Evolutionary conservation across 805 yeast species (phyloP), one percentile per base, ranked within the genome.

Genomic region (Candida ponderosae): DNA sequence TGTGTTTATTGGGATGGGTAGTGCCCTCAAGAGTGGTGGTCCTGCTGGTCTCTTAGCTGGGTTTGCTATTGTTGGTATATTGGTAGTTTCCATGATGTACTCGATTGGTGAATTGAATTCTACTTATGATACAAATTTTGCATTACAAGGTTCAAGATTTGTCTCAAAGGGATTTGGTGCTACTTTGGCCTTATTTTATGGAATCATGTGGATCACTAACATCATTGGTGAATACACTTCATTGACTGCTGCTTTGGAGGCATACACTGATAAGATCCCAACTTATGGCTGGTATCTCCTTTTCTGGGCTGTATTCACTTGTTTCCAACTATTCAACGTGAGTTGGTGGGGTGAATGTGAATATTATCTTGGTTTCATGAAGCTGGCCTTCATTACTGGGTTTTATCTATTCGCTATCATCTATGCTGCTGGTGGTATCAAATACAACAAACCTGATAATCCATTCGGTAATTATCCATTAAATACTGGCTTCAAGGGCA

Each of bases 151-250:
- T 4, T 63, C 70, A 37, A 63, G 68, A 44, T 66, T 68, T 40
- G 63, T 75, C 7, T 76, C 76, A 36, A 66, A 62, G 35, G 80
- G 79, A 4, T 70, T 68, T 43, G 82, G 82, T 21, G 78, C 76
- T 10, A 63, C 79, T 1, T 60, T 74, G 16, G 75, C 78, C 1
- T 59, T 76, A 59, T 65, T 59, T 38, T 76, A 76, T 47, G 72
- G 67, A 15, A 66, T 76, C 18, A 57, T 76, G 32, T 76, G 81
- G 81, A 52, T 72, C 24, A 74, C 78, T 0, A 75, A 71, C 17
- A 56, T 72, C 43, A 69, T 77, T 32, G 66, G 72, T 27, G 80
- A 75, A 50, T 75, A 74, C 48, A 74, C 76, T 33, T 63, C 74
- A 4, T 63, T 71, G 29, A 71, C 78, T 2, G 60, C 74, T 4